phyloP scores from a whole-genome alignment of 2,329 filamentous ascomycete species.

The Cytospora schulzeri region DNA sequence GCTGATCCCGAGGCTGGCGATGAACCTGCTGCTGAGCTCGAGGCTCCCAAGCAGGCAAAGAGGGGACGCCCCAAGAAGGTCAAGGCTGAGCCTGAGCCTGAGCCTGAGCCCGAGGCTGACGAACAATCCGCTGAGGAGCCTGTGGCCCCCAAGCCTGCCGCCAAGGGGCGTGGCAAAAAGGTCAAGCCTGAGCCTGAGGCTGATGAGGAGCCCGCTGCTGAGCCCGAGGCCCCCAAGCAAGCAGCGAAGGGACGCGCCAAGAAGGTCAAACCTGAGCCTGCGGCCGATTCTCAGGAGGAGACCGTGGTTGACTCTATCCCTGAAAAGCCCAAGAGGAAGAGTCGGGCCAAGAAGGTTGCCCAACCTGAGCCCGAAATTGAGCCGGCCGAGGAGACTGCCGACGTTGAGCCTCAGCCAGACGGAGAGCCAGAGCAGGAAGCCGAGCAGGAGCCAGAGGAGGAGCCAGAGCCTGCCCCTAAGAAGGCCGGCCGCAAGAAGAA shows the following conservation, averaged over 20 bases:
- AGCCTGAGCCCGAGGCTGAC: not conserved
- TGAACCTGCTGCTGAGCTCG: slow-evolving; percentile 45
- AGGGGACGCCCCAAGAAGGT: slow-evolving; percentile 34
- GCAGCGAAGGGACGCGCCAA: slow-evolving; percentile 36
- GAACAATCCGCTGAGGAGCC: slow-evolving; percentile 54
- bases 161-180: slow-evolving; percentile 32
- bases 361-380: slow-evolving; percentile 23
- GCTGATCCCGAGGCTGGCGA: slow-evolving; percentile 21
- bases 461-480: slow-evolving; percentile 11
- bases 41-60: slow-evolving; percentile 46
- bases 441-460: slow-evolving; percentile 19
- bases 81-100: slow-evolving; percentile 1
- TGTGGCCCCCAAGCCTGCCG: slow-evolving; percentile 51
- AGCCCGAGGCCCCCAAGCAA: slow-evolving; percentile 51
- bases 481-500: slow-evolving; percentile 24
- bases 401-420: slow-evolving; percentile 45
- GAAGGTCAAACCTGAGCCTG: slow-evolving; percentile 32
- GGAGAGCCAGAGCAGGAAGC: slow-evolving; percentile 34
- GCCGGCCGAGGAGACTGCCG: slow-evolving; percentile 43
- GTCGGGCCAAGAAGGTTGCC: slow-evolving; percentile 33
- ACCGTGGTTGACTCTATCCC: slow-evolving; percentile 29
- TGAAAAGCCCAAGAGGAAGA: slow-evolving; percentile 48
- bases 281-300: slow-evolving; percentile 33
- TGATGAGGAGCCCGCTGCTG: slow-evolving; percentile 35
- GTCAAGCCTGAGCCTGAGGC: slow-evolving; percentile 30